Evolutionary conservation across 2,329 filamentous ascomycete species (phyloP).

Genomic region (Aspergillus chevalieri): DNA sequence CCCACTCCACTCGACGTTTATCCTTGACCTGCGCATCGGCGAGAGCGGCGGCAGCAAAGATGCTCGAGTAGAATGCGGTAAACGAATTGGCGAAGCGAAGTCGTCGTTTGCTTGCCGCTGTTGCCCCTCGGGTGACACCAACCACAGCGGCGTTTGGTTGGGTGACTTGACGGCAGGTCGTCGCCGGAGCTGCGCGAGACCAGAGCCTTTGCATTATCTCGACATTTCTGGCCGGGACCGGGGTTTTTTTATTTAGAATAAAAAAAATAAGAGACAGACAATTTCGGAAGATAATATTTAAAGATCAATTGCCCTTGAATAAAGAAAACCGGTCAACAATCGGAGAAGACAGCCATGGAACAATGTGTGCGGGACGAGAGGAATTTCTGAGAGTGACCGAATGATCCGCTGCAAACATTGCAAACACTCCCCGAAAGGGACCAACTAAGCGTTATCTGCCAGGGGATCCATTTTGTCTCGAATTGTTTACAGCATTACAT

Average conservation of each 20-base stretch:
- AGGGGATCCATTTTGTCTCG: background rate
- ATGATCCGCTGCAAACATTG: conserved; percentile 31
- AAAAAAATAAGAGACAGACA: background rate
- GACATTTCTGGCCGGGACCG: conserved; percentile 20
- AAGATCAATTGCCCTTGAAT: conserved; percentile 3
- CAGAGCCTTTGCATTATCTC: conserved; percentile 40
- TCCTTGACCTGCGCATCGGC: conserved; percentile 36
- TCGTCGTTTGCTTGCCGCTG: conserved; percentile 32
- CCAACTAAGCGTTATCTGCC: background rate
- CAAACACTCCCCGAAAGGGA: conserved; percentile 24
- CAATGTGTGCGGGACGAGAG: conserved; percentile 2
- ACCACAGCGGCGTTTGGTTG: conserved; percentile 32
- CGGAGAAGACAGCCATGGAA: background rate
- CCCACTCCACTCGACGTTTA: conserved; percentile 34
- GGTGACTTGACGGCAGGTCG: conserved; percentile 37
- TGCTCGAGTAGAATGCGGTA: conserved; percentile 39
- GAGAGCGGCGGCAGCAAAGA: conserved; percentile 38
- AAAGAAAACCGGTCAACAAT: conserved; percentile 5
- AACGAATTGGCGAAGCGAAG: conserved; percentile 38
- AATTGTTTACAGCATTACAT: background rate
- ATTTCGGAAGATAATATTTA: conserved; percentile 1
- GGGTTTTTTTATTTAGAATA: background rate
- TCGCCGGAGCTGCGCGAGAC: conserved; percentile 35
- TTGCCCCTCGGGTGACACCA: conserved; percentile 28
- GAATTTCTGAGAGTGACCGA: background rate